These are phyloP conservation scores for Neofusicoccum sp. DNA, from an alignment of 2,329 filamentous ascomycete species.

Conservation along the genomic window DNA sequence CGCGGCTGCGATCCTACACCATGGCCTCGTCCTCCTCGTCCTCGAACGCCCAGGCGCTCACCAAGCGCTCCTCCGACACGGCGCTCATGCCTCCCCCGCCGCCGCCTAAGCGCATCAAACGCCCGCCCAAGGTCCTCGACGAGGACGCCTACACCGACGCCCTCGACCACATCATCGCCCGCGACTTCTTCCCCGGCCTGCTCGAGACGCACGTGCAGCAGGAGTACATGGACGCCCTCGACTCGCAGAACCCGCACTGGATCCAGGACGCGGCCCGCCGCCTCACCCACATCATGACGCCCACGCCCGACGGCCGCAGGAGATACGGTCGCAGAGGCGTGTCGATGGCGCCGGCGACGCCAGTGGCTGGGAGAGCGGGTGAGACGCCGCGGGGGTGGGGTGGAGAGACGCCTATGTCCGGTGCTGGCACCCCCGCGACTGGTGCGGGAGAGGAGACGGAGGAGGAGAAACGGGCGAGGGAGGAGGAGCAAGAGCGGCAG, in stretches of 20 bases:
- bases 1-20: too few relatives aligned
- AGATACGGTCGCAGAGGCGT: neutral
- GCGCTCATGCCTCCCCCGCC: slow-evolving; percentile 78
- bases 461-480: slow-evolving; percentile 24
- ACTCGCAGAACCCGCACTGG: slow-evolving; percentile 81
- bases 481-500: slow-evolving; percentile 51
- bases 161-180: slow-evolving; percentile 88
- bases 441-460: slow-evolving; percentile 23
- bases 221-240: slow-evolving; percentile 88
- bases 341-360: slow-evolving; percentile 27
- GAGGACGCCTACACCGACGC: slow-evolving; percentile 92
- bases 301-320: slow-evolving; percentile 54
- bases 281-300: slow-evolving; percentile 73
- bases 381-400: slow-evolving; percentile 66
- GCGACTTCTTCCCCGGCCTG: slow-evolving; percentile 94
- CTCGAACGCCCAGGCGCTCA: slow-evolving; percentile 51
- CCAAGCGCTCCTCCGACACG: slow-evolving; percentile 63
- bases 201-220: slow-evolving; percentile 82
- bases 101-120: slow-evolving; percentile 82
- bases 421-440: slow-evolving; percentile 40
- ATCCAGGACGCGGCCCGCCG: slow-evolving; percentile 73
- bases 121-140: slow-evolving; percentile 82
- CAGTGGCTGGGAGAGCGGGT: slow-evolving; percentile 27
- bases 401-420: slow-evolving; percentile 71
- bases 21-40: slow-evolving; percentile 5